A percentile compares a stretch with the other conserved stretches of the same genome.
Conservation (phyloP, 2,329 filamentous ascomycete genomes). For the Botryotinia narcissicola region DNA sequence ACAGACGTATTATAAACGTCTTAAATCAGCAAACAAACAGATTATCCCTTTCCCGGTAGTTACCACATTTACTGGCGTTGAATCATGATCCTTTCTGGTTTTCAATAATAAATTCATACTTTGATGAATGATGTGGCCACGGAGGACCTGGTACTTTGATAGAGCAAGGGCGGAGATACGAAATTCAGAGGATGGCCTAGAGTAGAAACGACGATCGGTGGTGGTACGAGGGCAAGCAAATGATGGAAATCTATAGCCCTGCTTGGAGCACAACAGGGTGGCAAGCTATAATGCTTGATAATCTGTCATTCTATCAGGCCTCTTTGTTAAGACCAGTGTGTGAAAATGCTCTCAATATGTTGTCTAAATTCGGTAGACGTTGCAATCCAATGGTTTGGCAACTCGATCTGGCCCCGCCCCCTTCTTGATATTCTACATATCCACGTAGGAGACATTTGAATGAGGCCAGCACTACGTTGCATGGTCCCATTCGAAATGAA, state of each 20-base stretch:
- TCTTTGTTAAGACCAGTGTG: background rate
- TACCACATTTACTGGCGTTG: background rate
- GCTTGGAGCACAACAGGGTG: background rate
- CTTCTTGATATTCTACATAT: background rate
- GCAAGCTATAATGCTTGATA: background rate
- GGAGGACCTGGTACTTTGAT: background rate
- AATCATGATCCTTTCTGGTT: no score
- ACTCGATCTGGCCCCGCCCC: background rate
- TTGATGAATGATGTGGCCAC: background rate
- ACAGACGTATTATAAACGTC: no score
- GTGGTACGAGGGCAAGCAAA: background rate
- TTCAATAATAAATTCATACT: background rate
- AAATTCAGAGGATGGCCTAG: background rate
- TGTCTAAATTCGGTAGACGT: background rate
- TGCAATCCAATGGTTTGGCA: background rate
- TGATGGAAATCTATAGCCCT: background rate
- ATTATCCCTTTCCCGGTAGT: background rate
- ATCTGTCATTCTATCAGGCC: background rate
- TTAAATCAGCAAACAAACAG: background rate
- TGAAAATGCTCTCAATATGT: no score
- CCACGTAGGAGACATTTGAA: background rate
- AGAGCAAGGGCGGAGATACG: no score
- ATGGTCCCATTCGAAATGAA: background rate
- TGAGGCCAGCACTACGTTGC: constrained; percentile 2
- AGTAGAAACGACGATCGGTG: background rate